Evolutionary conservation across 2,329 filamentous ascomycete genomes (phyloP).

Genomic region (Epichloe brachyelytri): DNA sequence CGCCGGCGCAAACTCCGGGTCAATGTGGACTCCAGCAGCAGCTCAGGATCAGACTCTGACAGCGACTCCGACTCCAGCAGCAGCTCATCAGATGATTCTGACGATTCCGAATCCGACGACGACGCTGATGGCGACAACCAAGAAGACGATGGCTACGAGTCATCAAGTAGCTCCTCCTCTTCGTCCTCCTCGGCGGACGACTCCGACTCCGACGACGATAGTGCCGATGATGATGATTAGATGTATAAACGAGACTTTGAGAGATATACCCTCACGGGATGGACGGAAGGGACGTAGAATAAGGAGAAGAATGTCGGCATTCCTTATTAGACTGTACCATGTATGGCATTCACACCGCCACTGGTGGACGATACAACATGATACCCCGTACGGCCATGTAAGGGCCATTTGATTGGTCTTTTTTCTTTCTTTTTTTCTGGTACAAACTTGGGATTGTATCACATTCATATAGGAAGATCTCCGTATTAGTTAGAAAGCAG

Average conservation of each 20-base stretch:
- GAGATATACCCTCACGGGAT: neutral
- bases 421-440: neutral
- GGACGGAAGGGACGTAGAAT: neutral
- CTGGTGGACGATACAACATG: conserved; percentile 5
- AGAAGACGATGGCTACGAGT: conserved; percentile 14
- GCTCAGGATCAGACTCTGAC: conserved; percentile 19
- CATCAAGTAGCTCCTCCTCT: conserved; percentile 30
- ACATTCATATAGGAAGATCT: neutral
- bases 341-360: conserved; percentile 3
- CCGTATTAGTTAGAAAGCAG: neutral
- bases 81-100: conserved; percentile 23
- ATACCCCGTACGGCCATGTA: conserved; percentile 6
- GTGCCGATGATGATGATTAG: conserved; percentile 3
- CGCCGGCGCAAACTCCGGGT: conserved; percentile 39
- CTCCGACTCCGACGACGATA: conserved; percentile 19
- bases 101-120: conserved; percentile 16
- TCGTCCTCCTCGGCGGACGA: conserved; percentile 25
- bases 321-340: conserved; percentile 8
- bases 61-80: conserved; percentile 20
- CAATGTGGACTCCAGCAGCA: conserved; percentile 30
- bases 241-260: neutral
- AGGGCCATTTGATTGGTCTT: neutral
- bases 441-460: neutral
- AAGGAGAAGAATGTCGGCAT: neutral
- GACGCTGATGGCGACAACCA: conserved; percentile 9